Evolutionary conservation across 192 early-diverging fungal genomes (phyloP).

Genomic region (Coemansia sp.): DNA sequence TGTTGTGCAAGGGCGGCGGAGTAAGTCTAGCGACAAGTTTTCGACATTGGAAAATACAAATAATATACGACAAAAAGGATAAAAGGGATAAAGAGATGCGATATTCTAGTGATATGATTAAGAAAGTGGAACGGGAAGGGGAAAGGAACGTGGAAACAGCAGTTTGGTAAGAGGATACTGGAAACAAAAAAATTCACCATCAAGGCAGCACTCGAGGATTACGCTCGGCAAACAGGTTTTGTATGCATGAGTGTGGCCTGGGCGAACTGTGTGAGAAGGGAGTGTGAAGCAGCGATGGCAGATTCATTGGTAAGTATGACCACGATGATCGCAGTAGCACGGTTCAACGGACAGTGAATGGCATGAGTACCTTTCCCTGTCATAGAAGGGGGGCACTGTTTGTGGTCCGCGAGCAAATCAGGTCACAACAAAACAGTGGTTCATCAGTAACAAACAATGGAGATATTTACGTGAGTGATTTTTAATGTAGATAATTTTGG

Average conservation of each 20-base stretch:
- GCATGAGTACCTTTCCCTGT: neutral
- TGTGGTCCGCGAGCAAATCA: neutral
- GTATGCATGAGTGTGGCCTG: neutral
- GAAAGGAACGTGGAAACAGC: constrained; percentile 15
- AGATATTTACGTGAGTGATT: neutral
- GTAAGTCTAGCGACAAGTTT: neutral
- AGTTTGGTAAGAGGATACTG: constrained; percentile 7
- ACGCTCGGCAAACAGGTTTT: neutral
- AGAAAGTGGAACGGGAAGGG: neutral
- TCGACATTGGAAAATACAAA: constrained; percentile 10
- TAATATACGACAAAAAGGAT: neutral
- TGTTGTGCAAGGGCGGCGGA: neutral
- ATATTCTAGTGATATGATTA: neutral
- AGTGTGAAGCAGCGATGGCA: neutral
- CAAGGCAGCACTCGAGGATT: neutral
- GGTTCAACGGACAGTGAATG: neutral
- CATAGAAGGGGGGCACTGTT: neutral
- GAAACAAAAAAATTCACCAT: neutral
- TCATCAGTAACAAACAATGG: neutral
- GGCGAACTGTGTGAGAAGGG: neutral
- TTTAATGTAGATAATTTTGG: neutral
- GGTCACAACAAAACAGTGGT: neutral
- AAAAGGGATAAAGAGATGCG: constrained; percentile 1
- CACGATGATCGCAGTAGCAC: neutral
- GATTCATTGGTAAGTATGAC: neutral